A percentile compares a stretch with the other conserved stretches of the same genome.
phyloP scores from a whole-genome alignment of 1,284 basidiomycete species.

The Pyrrhoderma noxium region DNA sequence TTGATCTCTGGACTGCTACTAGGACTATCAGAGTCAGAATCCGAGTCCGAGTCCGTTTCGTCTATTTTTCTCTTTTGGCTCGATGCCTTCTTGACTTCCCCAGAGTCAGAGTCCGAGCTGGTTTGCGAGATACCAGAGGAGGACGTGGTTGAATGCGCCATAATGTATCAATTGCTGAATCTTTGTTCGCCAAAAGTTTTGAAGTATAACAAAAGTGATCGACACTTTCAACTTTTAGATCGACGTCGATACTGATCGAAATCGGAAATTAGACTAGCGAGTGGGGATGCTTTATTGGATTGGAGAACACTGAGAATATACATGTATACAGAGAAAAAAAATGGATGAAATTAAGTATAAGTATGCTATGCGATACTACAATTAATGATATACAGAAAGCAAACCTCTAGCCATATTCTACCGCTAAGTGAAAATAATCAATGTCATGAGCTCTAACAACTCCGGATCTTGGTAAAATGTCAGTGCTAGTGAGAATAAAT shows the following conservation, averaged over 20 bases:
- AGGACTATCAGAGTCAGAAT: background rate
- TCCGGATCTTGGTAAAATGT: no score
- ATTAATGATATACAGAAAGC: background rate
- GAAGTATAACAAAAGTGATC: no score
- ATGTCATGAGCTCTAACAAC: no score
- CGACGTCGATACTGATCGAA: no score
- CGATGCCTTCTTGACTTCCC: background rate
- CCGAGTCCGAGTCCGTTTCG: background rate
- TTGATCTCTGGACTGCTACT: background rate
- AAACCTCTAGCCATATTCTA: background rate
- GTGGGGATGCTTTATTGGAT: no score
- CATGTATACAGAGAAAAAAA: no score
- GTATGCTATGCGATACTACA: background rate
- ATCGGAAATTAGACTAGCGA: no score
- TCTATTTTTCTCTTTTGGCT: conserved; percentile 10
- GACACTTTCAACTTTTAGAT: no score
- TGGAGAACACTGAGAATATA: no score
- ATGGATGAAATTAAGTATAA: background rate
- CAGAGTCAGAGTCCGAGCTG: conserved; percentile 1
- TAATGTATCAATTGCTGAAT: background rate
- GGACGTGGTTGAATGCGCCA: background rate
- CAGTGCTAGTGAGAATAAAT: background rate
- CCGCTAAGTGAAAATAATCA: no score
- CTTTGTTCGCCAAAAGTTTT: no score
- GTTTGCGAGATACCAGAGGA: conserved; percentile 5